phyloP scores from a whole-genome alignment of 176 grass and related monocot species.

The Avena insularis region DNA sequence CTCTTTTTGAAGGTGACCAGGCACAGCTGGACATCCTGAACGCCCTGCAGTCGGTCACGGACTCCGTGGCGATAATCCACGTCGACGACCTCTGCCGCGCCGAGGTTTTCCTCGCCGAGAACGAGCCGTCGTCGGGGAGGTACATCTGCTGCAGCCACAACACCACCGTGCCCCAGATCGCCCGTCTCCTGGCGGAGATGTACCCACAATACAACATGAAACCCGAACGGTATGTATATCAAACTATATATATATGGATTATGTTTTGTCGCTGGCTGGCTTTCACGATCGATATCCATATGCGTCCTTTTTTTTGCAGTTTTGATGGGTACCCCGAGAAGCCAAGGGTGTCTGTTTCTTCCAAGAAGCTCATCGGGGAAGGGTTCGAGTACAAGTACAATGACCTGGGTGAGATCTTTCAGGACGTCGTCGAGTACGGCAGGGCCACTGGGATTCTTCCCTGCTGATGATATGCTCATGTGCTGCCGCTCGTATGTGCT shows the following conservation, averaged over 20 bases:
- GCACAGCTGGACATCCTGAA: background rate
- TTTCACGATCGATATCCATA: too few relatives aligned
- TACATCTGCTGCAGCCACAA: background rate
- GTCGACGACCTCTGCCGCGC: background rate
- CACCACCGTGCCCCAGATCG: background rate
- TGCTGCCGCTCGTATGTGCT: too few relatives aligned
- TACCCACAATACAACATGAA: background rate
- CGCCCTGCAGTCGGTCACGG: background rate
- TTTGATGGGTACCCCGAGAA: background rate
- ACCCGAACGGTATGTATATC: background rate
- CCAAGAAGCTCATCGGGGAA: background rate
- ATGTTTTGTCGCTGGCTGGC: background rate
- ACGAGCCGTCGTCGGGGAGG: background rate
- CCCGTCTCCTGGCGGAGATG: background rate
- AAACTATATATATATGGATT: background rate
- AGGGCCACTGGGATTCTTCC: constrained; percentile 7
- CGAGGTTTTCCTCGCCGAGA: background rate
- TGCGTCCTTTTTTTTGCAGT: background rate
- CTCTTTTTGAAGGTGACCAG: background rate
- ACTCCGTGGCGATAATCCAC: background rate
- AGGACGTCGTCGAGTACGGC: constrained; percentile 36
- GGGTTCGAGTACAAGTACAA: constrained; percentile 40
- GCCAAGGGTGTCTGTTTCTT: background rate
- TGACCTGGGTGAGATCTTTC: constrained; percentile 28
- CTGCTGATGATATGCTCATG: background rate